Evolutionary conservation across 2,329 filamentous ascomycete genomes (phyloP), one percentile per base, ranked within the genome.

Genomic region (Sporothrix protearum): DNA sequence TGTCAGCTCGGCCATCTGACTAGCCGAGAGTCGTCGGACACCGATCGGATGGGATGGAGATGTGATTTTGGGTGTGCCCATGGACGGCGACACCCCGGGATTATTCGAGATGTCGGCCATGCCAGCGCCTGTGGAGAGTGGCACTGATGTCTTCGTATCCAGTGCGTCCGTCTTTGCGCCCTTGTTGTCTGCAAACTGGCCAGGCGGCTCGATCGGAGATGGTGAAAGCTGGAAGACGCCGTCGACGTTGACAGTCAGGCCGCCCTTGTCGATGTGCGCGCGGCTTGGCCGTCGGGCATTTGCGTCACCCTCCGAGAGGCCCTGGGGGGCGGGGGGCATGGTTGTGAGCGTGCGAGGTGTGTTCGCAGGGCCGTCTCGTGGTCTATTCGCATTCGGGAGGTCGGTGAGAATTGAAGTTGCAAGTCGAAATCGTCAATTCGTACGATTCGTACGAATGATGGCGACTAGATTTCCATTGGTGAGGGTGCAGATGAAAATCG

Each of bases 1-100:
- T 16, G 86, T 84, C 72, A 90, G 79, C 72, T 87, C 85, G 69
- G 87, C 84, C 77, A 90, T 88, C 76, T 88, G 86, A 49, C 82
- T 85, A 8, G 85, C 85, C 0, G 87, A 88, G 33, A 90, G 81
- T 49, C 86, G 84, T 70, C 85, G 83, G 63, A 88, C 79, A 64
- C 80, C 83, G 73, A 83, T 84, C 9, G 59, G 12, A 28, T 64
- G 36, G 8, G 59, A 28, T 8, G 59, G 59, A 8, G 59, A 64
- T 1, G 47, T 33, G n/a, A 49, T 36, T 28, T 51, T 33, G 16
- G 63, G 63, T 45, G 63, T 51, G 22, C 42, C n/a, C 7, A 39
- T 22, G 2, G 68, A 53, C 28, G 45, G 57, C 30, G 68, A 22
- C 39, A 55, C 16, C 42, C 19, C 53, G 7, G 53, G 16, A 9